Base-by-base conservation (phyloP, 179 eudicot genomes). In the Beta corolliflora region DNA sequence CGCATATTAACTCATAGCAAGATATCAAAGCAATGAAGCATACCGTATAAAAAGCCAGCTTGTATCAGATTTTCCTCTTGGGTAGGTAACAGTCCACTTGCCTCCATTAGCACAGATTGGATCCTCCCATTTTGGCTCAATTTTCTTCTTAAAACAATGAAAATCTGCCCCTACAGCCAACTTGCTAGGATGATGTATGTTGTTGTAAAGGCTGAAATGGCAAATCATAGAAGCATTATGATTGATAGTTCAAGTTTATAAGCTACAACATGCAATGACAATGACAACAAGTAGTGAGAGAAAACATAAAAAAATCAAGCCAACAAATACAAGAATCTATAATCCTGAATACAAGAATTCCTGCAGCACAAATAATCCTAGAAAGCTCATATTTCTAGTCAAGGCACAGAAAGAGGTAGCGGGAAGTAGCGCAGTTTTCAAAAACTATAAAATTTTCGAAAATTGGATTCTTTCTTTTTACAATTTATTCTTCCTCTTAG, bases 111-210 rank as follows among this genome's bases (percentile, higher is more conserved):
- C 92, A 86, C 99, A 96, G 23, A 94, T 83, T 77, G 99, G 99
- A 83, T 96, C 98, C 90, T 96, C 99, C 99, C 99, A 96, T 85
- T 96, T 96, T 59, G 98, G 99, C 90, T 91, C 97, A 82, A 96
- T 94, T 76, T 91, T 88, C 54, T 91, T 8, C 89, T 96, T 96
- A 82, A 96, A 96, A 83, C 98, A 96, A 73, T 94, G 79, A 25
- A 92, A 87, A 82, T 96, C 99, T 46, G 92, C 97, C 78, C 93
- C 89, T 0, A 8, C 67, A 41, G 80, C 83, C 87, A 95, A 79
- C 90, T 91, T 92, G 89, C 98, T 92, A 25, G 99, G 99, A 81
- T 78, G 90, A 81, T 86, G 88, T 84, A 96, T 88, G 77, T 96
- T 94, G 84, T 94, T 94, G 89, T 92, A 96, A 48, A 96, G 82